These are phyloP conservation scores for Gynostemma pentaphyllum DNA, from an alignment of 306 rosid genomes.

Conservation along the genomic window DNA sequence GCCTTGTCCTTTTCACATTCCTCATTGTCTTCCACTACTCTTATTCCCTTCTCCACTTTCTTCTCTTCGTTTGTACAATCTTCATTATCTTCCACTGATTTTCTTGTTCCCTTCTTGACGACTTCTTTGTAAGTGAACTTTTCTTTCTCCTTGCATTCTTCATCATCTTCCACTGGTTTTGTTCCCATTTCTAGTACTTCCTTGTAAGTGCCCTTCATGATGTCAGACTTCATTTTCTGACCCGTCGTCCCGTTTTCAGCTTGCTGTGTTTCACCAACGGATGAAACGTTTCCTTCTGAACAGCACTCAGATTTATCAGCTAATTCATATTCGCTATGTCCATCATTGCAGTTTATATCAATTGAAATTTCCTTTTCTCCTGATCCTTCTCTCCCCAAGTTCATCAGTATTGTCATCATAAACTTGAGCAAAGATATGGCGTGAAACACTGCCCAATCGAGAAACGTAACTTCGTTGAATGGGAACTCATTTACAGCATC, in stretches of 20 bases:
- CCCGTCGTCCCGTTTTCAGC: neutral
- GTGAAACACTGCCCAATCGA: constrained; percentile 30
- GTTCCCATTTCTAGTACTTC: constrained; percentile 31
- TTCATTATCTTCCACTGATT: neutral
- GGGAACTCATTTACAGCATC: constrained; percentile 23
- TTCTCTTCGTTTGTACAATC: neutral
- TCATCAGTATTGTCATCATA: constrained; percentile 22
- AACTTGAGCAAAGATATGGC: constrained; percentile 30
- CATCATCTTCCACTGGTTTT: constrained; percentile 10
- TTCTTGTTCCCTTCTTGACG: neutral
- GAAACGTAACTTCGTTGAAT: constrained; percentile 12
- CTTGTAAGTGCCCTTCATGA: constrained; percentile 21
- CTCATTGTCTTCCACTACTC: neutral
- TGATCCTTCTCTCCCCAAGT: constrained; percentile 23
- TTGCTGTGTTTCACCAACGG: constrained; percentile 15
- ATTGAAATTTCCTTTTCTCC: constrained; percentile 38
- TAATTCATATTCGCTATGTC: neutral
- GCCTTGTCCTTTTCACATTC: neutral
- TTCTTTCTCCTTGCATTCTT: neutral
- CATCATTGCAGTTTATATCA: constrained; percentile 20
- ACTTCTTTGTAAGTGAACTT: neutral
- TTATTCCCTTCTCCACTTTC: neutral
- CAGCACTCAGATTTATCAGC: neutral
- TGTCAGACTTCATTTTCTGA: neutral
- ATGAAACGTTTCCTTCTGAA: constrained; percentile 17